phyloP scores from a whole-genome alignment of 805 yeast genomes.

The Candida succiphila region DNA sequence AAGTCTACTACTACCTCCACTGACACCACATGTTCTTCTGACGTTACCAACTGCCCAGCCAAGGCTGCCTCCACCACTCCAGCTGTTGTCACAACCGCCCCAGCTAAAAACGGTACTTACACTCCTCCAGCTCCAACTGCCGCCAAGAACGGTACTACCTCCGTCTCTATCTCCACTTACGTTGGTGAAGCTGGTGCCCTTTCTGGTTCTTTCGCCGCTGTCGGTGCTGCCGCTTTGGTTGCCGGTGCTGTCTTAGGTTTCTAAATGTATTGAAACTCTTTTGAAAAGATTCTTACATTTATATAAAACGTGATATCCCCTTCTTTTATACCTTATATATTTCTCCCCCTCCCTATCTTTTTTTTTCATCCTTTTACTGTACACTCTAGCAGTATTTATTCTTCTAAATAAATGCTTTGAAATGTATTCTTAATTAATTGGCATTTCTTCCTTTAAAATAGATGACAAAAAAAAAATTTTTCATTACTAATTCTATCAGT shows the following conservation, averaged over 20 bases:
- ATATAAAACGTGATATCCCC: background rate
- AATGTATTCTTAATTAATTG: no score
- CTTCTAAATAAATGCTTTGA: no score
- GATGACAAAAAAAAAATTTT: background rate
- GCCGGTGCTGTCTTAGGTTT: conserved; percentile 26
- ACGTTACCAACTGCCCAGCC: conserved; percentile 25
- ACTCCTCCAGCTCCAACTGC: no score
- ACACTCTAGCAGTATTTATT: no score
- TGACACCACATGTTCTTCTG: conserved; percentile 27
- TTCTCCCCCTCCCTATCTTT: background rate
- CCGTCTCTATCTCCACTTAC: conserved; percentile 23
- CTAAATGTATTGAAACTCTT: conserved; percentile 9
- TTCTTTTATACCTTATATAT: background rate
- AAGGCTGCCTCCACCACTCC: conserved; percentile 22
- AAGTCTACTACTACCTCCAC: conserved; percentile 27
- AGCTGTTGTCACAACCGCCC: no score
- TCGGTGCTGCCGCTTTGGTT: conserved; percentile 21
- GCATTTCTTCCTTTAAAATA: no score
- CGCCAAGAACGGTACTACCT: no score
- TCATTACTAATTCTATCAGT: background rate
- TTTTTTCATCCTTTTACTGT: background rate
- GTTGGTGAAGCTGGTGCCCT: conserved; percentile 24
- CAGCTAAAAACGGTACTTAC: no score
- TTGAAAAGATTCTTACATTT: no score
- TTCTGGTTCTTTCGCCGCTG: conserved; percentile 18